Evolutionary conservation across 1,284 basidiomycete species (phyloP).

Genomic region (Schizophyllum amplum): DNA sequence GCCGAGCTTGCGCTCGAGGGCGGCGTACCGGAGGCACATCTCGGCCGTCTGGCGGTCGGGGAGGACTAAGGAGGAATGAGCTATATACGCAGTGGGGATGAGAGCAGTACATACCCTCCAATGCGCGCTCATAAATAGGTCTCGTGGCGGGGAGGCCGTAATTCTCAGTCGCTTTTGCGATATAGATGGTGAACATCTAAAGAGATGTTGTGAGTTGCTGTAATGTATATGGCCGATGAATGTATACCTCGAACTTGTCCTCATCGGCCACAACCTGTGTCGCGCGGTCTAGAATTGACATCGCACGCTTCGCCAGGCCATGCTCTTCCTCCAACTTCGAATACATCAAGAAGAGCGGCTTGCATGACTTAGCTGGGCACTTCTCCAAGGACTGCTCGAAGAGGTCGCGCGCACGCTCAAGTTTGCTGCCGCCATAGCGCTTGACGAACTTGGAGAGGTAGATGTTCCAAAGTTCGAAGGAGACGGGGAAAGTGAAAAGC

Average conservation of each 20-base stretch:
- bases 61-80: constrained; percentile 38
- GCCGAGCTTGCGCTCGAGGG: constrained; percentile 94
- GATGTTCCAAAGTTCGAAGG: constrained; percentile 99
- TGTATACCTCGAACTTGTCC: constrained; percentile 91
- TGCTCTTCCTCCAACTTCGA: constrained; percentile 91
- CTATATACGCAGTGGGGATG: constrained; percentile 1
- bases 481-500: constrained; percentile 95
- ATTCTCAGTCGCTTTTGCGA: constrained; percentile 93
- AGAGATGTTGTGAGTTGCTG: constrained; percentile 7
- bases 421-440: constrained; percentile 90
- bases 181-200: constrained; percentile 95
- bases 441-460: constrained; percentile 97
- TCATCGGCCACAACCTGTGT: constrained; percentile 78
- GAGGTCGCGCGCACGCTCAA: constrained; percentile 92
- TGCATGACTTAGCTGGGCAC: constrained; percentile 92
- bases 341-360: constrained; percentile 94
- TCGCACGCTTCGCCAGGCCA: constrained; percentile 92
- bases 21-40: constrained; percentile 95
- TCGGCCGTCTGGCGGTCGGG: constrained; percentile 94
- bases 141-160: constrained; percentile 95
- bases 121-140: constrained; percentile 94
- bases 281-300: constrained; percentile 94
- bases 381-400: constrained; percentile 98
- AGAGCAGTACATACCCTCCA: constrained; percentile 47
- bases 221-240: background rate